Percentiles rank a stretch among this genome's conserved stretches.
Conservation (phyloP, 306 rosid species). For the Arachis hypogaea region DNA sequence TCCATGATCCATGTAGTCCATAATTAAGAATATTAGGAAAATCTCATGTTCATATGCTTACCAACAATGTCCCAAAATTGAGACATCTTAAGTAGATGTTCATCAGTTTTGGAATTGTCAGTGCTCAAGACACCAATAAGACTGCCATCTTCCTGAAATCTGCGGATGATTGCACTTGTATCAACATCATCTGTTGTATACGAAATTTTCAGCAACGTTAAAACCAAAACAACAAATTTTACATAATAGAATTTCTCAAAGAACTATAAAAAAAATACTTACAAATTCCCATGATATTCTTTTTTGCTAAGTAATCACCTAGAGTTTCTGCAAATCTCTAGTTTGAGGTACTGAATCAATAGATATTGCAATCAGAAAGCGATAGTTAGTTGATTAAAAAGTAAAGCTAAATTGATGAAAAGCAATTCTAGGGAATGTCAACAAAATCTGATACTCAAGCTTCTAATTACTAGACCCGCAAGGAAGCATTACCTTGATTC, state of each 20-base stretch:
- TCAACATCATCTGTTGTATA: constrained; percentile 86
- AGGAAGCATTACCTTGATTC: constrained; percentile 85
- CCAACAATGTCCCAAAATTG: constrained; percentile 38
- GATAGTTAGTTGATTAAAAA: constrained; percentile 21
- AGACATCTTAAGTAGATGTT: constrained; percentile 79
- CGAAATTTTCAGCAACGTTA: constrained; percentile 16
- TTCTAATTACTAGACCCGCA: constrained; percentile 86
- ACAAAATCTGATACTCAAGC: constrained; percentile 73
- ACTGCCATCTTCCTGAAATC: constrained; percentile 93
- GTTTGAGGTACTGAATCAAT: constrained; percentile 13
- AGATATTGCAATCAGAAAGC: constrained; percentile 20
- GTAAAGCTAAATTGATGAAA: constrained; percentile 26
- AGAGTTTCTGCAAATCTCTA: constrained; percentile 78
- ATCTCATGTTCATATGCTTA: constrained; percentile 8
- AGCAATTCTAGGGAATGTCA: background rate
- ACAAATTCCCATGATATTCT: constrained; percentile 98
- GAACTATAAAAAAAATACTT: constrained; percentile 45
- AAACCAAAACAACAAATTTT: constrained; percentile 7
- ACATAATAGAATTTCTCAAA: constrained; percentile 15
- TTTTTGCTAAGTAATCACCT: constrained; percentile 73
- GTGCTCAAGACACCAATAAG: constrained; percentile 95
- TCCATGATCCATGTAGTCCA: background rate
- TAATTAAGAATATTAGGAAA: background rate
- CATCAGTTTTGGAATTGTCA: constrained; percentile 74
- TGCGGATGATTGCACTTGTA: constrained; percentile 92